Percentiles rank a stretch among this genome's conserved stretches.
Conservation (phyloP, 2,329 filamentous ascomycete genomes). For the Venturia nashicola region DNA sequence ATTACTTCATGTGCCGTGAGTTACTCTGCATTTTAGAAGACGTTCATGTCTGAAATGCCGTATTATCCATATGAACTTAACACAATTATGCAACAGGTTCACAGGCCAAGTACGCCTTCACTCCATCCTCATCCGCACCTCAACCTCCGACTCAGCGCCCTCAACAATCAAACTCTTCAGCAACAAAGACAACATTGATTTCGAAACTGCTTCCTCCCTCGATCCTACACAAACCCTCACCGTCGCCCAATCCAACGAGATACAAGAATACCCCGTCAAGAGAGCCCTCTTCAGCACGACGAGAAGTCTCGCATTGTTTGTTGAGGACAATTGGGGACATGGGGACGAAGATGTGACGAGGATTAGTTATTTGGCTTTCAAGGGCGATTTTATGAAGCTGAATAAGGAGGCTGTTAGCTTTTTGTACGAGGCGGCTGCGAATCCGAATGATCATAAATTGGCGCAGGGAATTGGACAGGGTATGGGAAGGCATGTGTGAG, state of each 20-base stretch:
- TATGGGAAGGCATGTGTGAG: conserved; percentile 18
- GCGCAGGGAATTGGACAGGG: conserved; percentile 26
- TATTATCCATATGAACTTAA: not conserved
- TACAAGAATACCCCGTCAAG: conserved; percentile 81
- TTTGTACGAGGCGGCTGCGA: conserved; percentile 86
- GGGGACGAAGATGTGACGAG: conserved; percentile 71
- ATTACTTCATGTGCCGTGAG: conserved; percentile 82
- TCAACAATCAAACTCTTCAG: conserved; percentile 75
- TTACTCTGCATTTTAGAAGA: conserved; percentile 13
- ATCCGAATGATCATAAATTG: conserved; percentile 70
- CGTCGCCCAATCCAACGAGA: conserved; percentile 63
- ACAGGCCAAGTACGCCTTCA: conserved; percentile 89
- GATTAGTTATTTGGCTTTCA: conserved; percentile 79
- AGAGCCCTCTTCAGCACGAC: conserved; percentile 81
- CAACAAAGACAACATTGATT: conserved; percentile 83
- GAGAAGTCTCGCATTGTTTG: conserved; percentile 72
- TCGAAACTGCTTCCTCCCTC: conserved; percentile 58
- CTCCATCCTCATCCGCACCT: conserved; percentile 74
- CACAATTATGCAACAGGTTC: conserved; percentile 47
- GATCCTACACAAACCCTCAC: conserved; percentile 63
- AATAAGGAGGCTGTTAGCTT: conserved; percentile 75
- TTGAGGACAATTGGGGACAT: conserved; percentile 73
- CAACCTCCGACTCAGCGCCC: conserved; percentile 57
- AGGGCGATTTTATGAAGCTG: conserved; percentile 83
- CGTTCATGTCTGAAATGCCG: not conserved